A percentile compares a stretch with the other conserved stretches of the same genome.
Conservation (phyloP, 2,329 filamentous ascomycete species). For the Phialophora macrospora region DNA sequence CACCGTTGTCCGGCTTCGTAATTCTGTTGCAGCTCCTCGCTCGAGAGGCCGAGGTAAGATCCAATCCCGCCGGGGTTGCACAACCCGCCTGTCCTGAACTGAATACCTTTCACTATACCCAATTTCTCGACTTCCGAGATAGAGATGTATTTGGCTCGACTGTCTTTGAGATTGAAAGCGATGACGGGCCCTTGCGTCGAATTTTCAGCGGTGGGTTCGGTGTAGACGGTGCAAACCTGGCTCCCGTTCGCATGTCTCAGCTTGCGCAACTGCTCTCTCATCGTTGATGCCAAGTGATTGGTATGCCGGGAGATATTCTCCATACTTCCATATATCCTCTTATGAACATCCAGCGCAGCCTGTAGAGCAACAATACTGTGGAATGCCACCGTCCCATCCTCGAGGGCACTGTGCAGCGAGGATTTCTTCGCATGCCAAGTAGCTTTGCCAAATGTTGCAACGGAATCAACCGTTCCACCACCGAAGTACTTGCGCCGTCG, state of each 20-base stretch:
- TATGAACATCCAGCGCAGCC: conserved; percentile 72
- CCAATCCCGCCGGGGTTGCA: conserved; percentile 92
- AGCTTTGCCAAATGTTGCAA: conserved; percentile 70
- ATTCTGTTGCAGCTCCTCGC: conserved; percentile 82
- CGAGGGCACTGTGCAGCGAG: conserved; percentile 77
- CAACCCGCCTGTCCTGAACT: conserved; percentile 83
- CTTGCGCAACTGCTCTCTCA: conserved; percentile 63
- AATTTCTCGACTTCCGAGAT: conserved; percentile 87
- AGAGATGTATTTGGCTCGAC: conserved; percentile 73
- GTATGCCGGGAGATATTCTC: conserved; percentile 72
- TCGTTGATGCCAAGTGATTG: conserved; percentile 62
- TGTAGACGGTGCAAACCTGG: conserved; percentile 71
- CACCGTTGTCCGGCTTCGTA: conserved; percentile 86
- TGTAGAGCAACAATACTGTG: conserved; percentile 87
- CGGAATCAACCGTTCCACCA: conserved; percentile 91
- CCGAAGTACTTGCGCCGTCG: conserved; percentile 80
- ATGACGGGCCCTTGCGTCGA: conserved; percentile 71
- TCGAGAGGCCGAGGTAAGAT: conserved; percentile 70
- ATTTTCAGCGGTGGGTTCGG: conserved; percentile 38
- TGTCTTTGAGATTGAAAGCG: conserved; percentile 79
- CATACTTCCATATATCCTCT: conserved; percentile 73
- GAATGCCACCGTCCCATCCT: conserved; percentile 89
- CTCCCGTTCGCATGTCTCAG: conserved; percentile 72
- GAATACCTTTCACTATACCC: conserved; percentile 75
- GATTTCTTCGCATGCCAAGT: conserved; percentile 82